A percentile compares a stretch with the other conserved stretches of the same genome.
Evolutionary conservation across 371 early-diverging fungal species (phyloP).

Genomic region (Mucor ambiguus): DNA sequence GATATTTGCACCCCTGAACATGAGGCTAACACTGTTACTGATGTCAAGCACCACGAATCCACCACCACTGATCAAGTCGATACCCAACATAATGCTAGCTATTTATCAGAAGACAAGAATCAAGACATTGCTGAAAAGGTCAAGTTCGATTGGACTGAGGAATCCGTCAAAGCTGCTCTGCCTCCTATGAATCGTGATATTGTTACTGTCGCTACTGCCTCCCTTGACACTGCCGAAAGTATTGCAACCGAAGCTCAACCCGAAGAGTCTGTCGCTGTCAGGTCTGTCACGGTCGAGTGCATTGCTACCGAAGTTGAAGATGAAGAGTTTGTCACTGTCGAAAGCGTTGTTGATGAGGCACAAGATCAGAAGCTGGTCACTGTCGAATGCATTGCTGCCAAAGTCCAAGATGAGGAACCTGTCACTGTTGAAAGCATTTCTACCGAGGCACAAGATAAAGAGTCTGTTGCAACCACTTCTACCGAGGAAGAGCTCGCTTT

Average conservation of each 20-base stretch:
- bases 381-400: too few relatives aligned
- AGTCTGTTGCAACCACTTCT: background rate
- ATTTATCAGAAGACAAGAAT: background rate
- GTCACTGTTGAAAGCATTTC: too few relatives aligned
- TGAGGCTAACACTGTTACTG: slow-evolving; percentile 4
- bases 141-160: slow-evolving; percentile 6
- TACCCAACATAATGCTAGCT: background rate
- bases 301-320: too few relatives aligned
- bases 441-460: too few relatives aligned
- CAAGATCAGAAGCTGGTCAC: too few relatives aligned
- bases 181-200: slow-evolving; percentile 9
- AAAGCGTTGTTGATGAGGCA: too few relatives aligned
- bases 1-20: slow-evolving; percentile 26
- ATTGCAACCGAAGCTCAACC: background rate
- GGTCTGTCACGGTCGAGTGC: too few relatives aligned
- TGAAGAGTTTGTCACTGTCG: too few relatives aligned
- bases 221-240: background rate
- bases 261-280: background rate
- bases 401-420: too few relatives aligned
- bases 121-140: background rate
- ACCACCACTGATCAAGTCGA: background rate
- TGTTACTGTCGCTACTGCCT: background rate
- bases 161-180: slow-evolving; percentile 1
- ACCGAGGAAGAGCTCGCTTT: background rate
- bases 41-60: background rate